phyloP scores from a whole-genome alignment of 192 early-diverging fungal species.

The Geranomyces variabilis region DNA sequence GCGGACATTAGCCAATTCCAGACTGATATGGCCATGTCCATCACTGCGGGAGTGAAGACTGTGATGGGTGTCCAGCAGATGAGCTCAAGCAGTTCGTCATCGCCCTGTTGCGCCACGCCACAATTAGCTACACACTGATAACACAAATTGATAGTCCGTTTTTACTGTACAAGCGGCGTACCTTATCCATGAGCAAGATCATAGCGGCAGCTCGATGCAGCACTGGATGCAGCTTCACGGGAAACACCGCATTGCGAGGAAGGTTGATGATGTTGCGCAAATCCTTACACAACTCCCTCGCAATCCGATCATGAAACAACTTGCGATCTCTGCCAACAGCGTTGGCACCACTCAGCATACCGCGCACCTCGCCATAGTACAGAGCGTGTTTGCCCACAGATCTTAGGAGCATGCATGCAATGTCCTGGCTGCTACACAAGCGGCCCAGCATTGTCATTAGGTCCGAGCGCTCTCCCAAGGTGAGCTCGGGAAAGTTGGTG shows the following conservation, averaged over 20 bases:
- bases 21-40: slow-evolving; percentile 82
- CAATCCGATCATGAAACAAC: slow-evolving; percentile 2
- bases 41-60: slow-evolving; percentile 73
- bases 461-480: slow-evolving; percentile 37
- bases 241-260: slow-evolving; percentile 14
- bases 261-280: slow-evolving; percentile 22
- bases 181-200: slow-evolving; percentile 26
- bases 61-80: slow-evolving; percentile 86
- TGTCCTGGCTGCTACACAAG: slow-evolving; percentile 45
- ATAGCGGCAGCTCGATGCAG: slow-evolving; percentile 37
- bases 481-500: slow-evolving; percentile 49
- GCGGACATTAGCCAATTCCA: slow-evolving; percentile 90
- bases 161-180: too few species aligned
- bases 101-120: slow-evolving; percentile 52
- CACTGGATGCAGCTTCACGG: slow-evolving; percentile 33
- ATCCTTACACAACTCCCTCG: slow-evolving; percentile 21
- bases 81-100: slow-evolving; percentile 77
- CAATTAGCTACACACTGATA: too few species aligned
- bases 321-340: background rate
- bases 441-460: slow-evolving; percentile 44
- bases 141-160: too few species aligned
- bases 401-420: slow-evolving; percentile 45
- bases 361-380: slow-evolving; percentile 54
- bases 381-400: slow-evolving; percentile 42
- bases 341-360: slow-evolving; percentile 31